Evolutionary conservation across 495 filamentous ascomycete species (phyloP).

Genomic region (Aspergillus ostianus): DNA sequence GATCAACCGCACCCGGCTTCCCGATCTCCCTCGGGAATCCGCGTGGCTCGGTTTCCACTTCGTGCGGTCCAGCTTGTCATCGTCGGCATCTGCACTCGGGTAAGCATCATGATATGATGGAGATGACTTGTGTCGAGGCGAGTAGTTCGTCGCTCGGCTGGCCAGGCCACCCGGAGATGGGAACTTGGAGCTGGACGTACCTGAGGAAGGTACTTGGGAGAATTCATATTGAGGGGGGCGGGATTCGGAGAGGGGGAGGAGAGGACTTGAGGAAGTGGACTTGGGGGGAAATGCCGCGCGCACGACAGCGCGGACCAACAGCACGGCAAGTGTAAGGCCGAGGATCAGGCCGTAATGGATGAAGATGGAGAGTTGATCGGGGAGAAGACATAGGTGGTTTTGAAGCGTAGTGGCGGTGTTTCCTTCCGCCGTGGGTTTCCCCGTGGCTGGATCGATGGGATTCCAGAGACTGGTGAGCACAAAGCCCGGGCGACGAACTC

Average conservation of each 20-base stretch:
- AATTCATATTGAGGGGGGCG: slow-evolving; percentile 17
- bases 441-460: slow-evolving; percentile 64
- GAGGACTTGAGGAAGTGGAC: slow-evolving; percentile 17
- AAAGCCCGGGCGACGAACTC: slow-evolving; percentile 87
- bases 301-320: slow-evolving; percentile 61
- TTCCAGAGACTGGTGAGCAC: slow-evolving; percentile 89
- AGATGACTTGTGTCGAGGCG: slow-evolving; percentile 24
- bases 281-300: slow-evolving; percentile 29
- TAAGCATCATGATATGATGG: slow-evolving; percentile 26
- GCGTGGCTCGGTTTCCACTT: slow-evolving; percentile 21
- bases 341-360: slow-evolving; percentile 68
- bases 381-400: slow-evolving; percentile 86
- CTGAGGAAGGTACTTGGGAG: slow-evolving; percentile 32
- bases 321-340: slow-evolving; percentile 54
- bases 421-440: slow-evolving; percentile 50
- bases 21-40: slow-evolving; percentile 13
- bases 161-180: slow-evolving; percentile 30
- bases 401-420: slow-evolving; percentile 60
- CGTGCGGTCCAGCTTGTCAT: slow-evolving; percentile 19
- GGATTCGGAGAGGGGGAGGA: slow-evolving; percentile 40
- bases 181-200: slow-evolving; percentile 39
- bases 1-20: slow-evolving; percentile 19
- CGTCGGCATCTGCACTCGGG: slow-evolving; percentile 21
- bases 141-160: slow-evolving; percentile 30
- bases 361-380: slow-evolving; percentile 81